Conservation (phyloP, 192 early-diverging fungal genomes). For the Entomortierella lignicola region DNA sequence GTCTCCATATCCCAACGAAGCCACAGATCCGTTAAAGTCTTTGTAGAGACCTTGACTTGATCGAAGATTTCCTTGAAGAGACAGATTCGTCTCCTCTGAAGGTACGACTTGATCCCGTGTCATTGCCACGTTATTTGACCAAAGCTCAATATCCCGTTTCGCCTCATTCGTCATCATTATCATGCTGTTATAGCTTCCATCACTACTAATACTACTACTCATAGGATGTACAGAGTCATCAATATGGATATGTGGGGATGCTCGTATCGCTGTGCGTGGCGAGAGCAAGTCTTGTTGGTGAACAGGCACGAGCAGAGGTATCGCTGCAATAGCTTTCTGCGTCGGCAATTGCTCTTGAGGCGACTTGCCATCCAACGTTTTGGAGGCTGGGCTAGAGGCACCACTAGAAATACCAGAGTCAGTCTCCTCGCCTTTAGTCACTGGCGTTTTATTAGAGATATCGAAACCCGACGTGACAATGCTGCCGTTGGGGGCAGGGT, state of each 20-base stretch:
- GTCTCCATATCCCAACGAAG: slow-evolving; percentile 23
- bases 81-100: background rate
- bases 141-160: slow-evolving; percentile 20
- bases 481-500: too few species aligned
- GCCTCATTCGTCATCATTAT: slow-evolving; percentile 19
- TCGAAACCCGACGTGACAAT: background rate
- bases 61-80: background rate
- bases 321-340: background rate
- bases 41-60: background rate
- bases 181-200: background rate
- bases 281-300: slow-evolving; percentile 8
- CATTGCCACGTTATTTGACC: slow-evolving; percentile 12
- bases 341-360: background rate
- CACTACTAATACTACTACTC: slow-evolving; percentile 16
- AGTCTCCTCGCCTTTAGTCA: background rate
- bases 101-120: slow-evolving; percentile 26
- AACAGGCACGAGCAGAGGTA: slow-evolving; percentile 8
- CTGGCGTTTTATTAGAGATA: background rate
- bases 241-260: background rate
- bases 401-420: slow-evolving; percentile 20
- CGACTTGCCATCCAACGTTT: background rate
- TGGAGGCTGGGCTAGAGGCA: slow-evolving; percentile 10
- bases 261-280: slow-evolving; percentile 1
- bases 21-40: background rate
- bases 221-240: slow-evolving; percentile 4